Evolutionary conservation across 345 rosid species (phyloP).

Genomic region (Ceriops decandra): DNA sequence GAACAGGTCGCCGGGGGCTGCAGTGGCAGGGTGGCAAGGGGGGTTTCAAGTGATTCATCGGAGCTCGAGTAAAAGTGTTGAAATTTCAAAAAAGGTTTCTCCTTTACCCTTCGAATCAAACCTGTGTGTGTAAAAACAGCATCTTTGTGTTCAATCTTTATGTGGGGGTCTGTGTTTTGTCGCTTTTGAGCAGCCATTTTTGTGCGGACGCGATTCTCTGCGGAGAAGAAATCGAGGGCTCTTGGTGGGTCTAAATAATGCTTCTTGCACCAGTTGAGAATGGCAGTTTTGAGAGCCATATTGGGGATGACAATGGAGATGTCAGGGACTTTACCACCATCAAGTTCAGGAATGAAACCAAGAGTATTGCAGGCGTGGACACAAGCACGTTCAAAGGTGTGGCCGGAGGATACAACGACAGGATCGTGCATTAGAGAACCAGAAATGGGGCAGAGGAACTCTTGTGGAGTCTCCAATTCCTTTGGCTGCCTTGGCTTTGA

Average conservation of each 20-base stretch:
- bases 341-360: conserved; percentile 41
- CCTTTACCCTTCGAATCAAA: conserved; percentile 32
- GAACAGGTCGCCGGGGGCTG: conserved; percentile 49
- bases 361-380: conserved; percentile 59
- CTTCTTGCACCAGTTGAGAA: conserved; percentile 57
- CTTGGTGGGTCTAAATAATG: conserved; percentile 42
- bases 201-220: conserved; percentile 43
- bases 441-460: conserved; percentile 75
- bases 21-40: conserved; percentile 37
- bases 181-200: conserved; percentile 35
- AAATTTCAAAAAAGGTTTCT: conserved; percentile 34
- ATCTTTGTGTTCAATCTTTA: conserved; percentile 1
- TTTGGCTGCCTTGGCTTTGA: conserved; percentile 6
- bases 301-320: conserved; percentile 77
- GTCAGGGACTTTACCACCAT: conserved; percentile 41
- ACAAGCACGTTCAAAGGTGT: conserved; percentile 68
- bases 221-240: conserved; percentile 47
- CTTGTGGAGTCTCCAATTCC: conserved; percentile 32
- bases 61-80: conserved; percentile 44
- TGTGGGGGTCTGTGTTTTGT: conserved; percentile 14
- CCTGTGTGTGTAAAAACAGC: conserved; percentile 27
- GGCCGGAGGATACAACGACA: conserved; percentile 86
- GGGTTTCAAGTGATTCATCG: conserved; percentile 37
- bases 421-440: conserved; percentile 78
- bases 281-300: conserved; percentile 72